phyloP scores from a whole-genome alignment of 179 eudicot species.

The Drosera spatulata region DNA sequence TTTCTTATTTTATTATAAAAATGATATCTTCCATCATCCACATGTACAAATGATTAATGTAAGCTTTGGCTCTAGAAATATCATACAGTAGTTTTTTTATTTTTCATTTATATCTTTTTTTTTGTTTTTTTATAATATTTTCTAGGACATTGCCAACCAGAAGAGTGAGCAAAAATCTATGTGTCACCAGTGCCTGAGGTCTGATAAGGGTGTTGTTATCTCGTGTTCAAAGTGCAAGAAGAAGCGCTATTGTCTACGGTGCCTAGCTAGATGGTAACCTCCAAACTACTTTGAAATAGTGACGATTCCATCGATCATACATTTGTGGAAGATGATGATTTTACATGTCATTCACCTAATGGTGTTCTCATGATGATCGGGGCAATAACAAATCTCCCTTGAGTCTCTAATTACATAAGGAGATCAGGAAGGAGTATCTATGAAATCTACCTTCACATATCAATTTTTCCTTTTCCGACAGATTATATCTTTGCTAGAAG shows the following conservation, averaged over 20 bases:
- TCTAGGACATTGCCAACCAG: not conserved
- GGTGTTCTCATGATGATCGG: not conserved
- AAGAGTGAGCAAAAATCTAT: conserved; percentile 13
- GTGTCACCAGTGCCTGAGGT: conserved; percentile 46
- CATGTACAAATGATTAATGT: too few relatives aligned
- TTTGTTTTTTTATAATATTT: not conserved
- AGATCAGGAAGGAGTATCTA: too few relatives aligned
- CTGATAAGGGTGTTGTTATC: conserved; percentile 13
- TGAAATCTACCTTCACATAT: too few relatives aligned
- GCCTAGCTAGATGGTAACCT: conserved; percentile 44
- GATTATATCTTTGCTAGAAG: too few relatives aligned
- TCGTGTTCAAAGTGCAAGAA: conserved; percentile 35
- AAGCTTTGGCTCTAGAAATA: not conserved
- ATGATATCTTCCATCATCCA: too few relatives aligned
- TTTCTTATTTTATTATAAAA: too few relatives aligned
- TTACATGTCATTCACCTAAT: not conserved
- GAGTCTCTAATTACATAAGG: too few relatives aligned
- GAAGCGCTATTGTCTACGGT: conserved; percentile 37
- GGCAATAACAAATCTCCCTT: too few relatives aligned
- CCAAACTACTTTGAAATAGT: not conserved
- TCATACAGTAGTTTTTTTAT: not conserved
- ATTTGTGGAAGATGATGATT: not conserved
- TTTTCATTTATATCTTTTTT: conserved; percentile 5
- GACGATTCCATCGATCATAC: too few relatives aligned
- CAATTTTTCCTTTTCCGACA: too few relatives aligned